These are phyloP conservation scores for Conidiobolus incongruus DNA, from an alignment of 371 early-diverging fungal genomes.

Conservation along the genomic window DNA sequence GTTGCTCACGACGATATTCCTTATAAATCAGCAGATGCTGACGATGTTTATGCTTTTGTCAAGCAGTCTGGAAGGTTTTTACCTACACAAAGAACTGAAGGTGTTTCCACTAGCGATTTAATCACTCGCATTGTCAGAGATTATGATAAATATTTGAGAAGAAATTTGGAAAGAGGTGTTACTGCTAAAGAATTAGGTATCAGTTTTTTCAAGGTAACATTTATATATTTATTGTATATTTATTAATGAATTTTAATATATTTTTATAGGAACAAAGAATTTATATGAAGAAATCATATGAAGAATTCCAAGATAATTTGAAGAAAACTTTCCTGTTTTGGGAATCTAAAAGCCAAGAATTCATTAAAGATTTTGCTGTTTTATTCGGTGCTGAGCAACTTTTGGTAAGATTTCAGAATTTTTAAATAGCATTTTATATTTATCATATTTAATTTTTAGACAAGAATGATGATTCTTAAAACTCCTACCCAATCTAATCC, in stretches of 20 bases:
- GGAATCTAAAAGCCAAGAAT: slow-evolving; percentile 48
- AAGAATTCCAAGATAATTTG: slow-evolving; percentile 33
- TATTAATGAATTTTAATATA: neutral
- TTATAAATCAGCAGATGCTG: slow-evolving; percentile 50
- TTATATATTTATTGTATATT: neutral
- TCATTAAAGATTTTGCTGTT: slow-evolving; percentile 37
- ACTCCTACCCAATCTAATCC: no score
- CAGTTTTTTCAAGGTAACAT: slow-evolving; percentile 46
- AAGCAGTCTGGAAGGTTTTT: slow-evolving; percentile 75
- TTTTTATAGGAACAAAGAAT: slow-evolving; percentile 36
- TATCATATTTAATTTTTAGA: no score
- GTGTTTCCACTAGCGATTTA: slow-evolving; percentile 84
- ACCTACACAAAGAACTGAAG: slow-evolving; percentile 80
- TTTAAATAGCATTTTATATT: no score
- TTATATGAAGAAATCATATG: slow-evolving; percentile 41
- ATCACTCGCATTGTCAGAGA: slow-evolving; percentile 91
- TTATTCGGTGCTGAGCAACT: slow-evolving; percentile 42
- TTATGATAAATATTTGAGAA: slow-evolving; percentile 78
- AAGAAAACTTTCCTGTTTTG: slow-evolving; percentile 35
- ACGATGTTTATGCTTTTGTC: slow-evolving; percentile 88
- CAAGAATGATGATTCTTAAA: no score
- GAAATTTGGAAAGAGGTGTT: slow-evolving; percentile 84
- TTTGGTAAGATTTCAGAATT: no score
- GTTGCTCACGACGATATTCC: slow-evolving; percentile 97
- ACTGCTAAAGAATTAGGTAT: slow-evolving; percentile 79